Conservation (phyloP, 495 filamentous ascomycete species). For the Aspergillus leporis region DNA sequence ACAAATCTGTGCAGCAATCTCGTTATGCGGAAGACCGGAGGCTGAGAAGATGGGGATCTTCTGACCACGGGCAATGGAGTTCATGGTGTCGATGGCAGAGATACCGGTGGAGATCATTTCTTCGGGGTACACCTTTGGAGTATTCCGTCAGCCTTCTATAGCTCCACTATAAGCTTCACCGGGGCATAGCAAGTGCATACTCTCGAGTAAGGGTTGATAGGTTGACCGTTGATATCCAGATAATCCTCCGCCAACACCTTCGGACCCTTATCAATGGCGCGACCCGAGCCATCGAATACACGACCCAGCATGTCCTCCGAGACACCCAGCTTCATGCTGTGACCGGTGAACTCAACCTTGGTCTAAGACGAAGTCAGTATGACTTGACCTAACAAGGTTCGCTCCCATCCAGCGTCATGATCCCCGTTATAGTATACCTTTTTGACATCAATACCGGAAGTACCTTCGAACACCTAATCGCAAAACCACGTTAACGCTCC, state of each 20-base stretch:
- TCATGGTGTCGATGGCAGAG: slow-evolving; percentile 99
- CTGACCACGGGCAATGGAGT: slow-evolving; percentile 98
- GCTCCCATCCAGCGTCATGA: not conserved
- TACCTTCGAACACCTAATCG: slow-evolving; percentile 93
- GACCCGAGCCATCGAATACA: slow-evolving; percentile 96
- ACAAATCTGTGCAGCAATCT: slow-evolving; percentile 97
- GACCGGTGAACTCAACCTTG: slow-evolving; percentile 93
- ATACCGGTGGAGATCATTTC: slow-evolving; percentile 99
- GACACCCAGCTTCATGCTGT: slow-evolving; percentile 96
- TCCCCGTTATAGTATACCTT: slow-evolving; percentile 58
- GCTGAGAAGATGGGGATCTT: slow-evolving; percentile 99
- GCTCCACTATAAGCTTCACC: not conserved
- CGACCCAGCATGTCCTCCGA: slow-evolving; percentile 99
- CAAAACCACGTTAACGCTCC: slow-evolving; percentile 24
- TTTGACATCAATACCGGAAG: slow-evolving; percentile 95
- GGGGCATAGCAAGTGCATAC: slow-evolving; percentile 47
- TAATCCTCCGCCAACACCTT: slow-evolving; percentile 98
- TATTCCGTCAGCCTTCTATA: slow-evolving; percentile 20
- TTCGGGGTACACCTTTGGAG: slow-evolving; percentile 84
- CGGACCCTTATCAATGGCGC: slow-evolving; percentile 97
- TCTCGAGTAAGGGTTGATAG: slow-evolving; percentile 97
- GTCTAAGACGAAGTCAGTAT: slow-evolving; percentile 56
- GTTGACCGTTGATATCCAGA: slow-evolving; percentile 98
- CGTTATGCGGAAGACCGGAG: slow-evolving; percentile 96
- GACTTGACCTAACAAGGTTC: not conserved